Base-by-base conservation (phyloP, 2,329 filamentous ascomycete species). In the Verticillium isaacii region DNA sequence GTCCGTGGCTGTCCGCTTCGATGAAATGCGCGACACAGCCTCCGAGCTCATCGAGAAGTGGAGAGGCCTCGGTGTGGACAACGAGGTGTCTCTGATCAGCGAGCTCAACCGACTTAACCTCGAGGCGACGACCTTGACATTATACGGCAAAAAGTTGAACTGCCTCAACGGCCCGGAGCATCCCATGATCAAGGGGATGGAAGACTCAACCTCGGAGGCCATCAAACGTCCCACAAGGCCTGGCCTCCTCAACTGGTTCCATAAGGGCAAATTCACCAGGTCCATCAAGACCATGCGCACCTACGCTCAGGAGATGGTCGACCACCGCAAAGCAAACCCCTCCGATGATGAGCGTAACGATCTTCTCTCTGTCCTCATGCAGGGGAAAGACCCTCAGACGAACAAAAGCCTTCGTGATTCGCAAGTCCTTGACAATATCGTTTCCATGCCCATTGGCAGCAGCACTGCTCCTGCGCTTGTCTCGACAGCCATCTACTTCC, bases 351-450 rank as follows among this genome's bases (percentile, higher is more conserved):
- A 82, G 14, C 80, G 82, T n/a, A 80, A 83, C 56, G 88, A 91
- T 67, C 66, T 90, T 32, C 78, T 91, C 9, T 78, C 86, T 58
- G 81, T 82, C 3, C 77, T 91, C 70, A 71, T 91, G 62, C 80
- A 82, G 60, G 81, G 77, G 14, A 80, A 78, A 50, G 89, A 91
- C 65, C 82, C 85, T 0, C 80, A 88, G 68, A 89, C 87, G 0
- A 85, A 85, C 32, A 77, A 80, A 62, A 74, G 74, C 2, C 77
- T 91, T 65, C 81, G 75, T 5, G 83, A 89, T 5, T 82, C 82
- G 11, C 83, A 85, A 63, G 81, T 90, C 57, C 80, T 89, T 57
- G 86, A 90, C 71, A 88, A 91, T 70, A 86, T 91, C 66, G 84
- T 90, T 60, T 83, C 83, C 2, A 89, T 91, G 77, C 82, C 89